Evolutionary conservation across 345 rosid genomes (phyloP).

Genomic region (Reutealis trisperma): DNA sequence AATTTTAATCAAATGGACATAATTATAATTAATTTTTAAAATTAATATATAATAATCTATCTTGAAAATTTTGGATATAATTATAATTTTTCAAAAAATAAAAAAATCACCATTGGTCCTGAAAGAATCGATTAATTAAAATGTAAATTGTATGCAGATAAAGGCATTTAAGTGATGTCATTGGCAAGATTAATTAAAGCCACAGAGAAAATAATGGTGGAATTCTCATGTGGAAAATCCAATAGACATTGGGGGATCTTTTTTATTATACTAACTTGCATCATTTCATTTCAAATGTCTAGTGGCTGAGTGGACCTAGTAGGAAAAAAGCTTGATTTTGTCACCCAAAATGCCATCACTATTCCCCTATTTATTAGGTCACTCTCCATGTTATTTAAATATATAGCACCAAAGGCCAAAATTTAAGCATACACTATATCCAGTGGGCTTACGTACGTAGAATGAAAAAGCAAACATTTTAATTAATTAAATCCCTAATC

Average conservation of each 20-base stretch:
- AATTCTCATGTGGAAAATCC: constrained; percentile 23
- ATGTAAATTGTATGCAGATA: no score
- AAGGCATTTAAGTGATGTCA: no score
- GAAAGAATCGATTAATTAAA: no score
- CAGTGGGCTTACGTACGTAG: constrained; percentile 25
- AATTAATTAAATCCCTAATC: not conserved
- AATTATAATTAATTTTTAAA: no score
- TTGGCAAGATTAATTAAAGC: no score
- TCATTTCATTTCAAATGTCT: not conserved
- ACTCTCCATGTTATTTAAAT: constrained; percentile 11
- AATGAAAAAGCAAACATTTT: not conserved
- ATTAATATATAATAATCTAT: no score
- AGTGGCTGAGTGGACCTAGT: constrained; percentile 22
- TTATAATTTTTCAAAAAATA: no score
- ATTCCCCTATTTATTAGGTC: constrained; percentile 6
- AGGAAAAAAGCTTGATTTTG: constrained; percentile 17
- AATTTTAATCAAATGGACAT: no score
- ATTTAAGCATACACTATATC: not conserved
- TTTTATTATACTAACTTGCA: no score
- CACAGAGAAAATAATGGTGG: constrained; percentile 10
- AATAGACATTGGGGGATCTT: no score
- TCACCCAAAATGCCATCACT: constrained; percentile 32
- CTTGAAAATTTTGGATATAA: no score
- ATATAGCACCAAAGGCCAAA: not conserved
- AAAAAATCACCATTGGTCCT: no score